Conservation (phyloP, 2,329 filamentous ascomycete genomes). For the Exophiala xenobiotica region DNA sequence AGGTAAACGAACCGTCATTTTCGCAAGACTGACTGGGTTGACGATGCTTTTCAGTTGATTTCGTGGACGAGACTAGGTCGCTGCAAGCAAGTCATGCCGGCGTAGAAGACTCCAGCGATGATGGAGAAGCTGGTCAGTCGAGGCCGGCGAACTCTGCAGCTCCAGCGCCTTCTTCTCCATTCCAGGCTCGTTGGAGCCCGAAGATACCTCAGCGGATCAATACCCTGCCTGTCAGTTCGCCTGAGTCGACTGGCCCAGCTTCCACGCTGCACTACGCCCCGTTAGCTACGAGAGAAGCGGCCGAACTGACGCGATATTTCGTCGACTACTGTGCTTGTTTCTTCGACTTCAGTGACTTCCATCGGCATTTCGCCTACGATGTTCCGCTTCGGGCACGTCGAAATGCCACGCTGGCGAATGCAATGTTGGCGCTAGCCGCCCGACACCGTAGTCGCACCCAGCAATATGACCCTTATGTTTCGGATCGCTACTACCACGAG, state of each 20-base stretch:
- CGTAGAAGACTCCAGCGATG: too few relatives aligned
- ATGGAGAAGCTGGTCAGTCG: too few relatives aligned
- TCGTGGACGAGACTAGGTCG: conserved; percentile 8
- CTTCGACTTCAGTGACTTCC: conserved; percentile 10
- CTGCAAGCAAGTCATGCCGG: neutral
- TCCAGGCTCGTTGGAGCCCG: too few relatives aligned
- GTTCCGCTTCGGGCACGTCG: conserved; percentile 2
- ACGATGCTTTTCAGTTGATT: conserved; percentile 4
- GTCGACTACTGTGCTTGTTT: conserved; percentile 10
- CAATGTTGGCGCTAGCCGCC: conserved; percentile 9
- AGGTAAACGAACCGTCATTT: too few relatives aligned
- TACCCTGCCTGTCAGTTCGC: too few relatives aligned
- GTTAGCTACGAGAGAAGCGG: conserved; percentile 1
- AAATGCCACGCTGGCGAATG: conserved; percentile 5
- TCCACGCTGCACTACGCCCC: neutral
- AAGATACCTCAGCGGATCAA: too few relatives aligned
- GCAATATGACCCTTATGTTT: conserved; percentile 2
- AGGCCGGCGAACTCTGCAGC: too few relatives aligned
- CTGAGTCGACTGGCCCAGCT: neutral
- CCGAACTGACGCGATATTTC: conserved; percentile 12
- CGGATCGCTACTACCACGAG: conserved; percentile 9
- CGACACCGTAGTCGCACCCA: conserved; percentile 3
- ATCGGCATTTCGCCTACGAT: conserved; percentile 8
- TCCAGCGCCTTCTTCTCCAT: too few relatives aligned
- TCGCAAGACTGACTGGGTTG: too few relatives aligned